phyloP scores from a whole-genome alignment of 2,329 filamentous ascomycete species.

The Cytospora chrysosperma region DNA sequence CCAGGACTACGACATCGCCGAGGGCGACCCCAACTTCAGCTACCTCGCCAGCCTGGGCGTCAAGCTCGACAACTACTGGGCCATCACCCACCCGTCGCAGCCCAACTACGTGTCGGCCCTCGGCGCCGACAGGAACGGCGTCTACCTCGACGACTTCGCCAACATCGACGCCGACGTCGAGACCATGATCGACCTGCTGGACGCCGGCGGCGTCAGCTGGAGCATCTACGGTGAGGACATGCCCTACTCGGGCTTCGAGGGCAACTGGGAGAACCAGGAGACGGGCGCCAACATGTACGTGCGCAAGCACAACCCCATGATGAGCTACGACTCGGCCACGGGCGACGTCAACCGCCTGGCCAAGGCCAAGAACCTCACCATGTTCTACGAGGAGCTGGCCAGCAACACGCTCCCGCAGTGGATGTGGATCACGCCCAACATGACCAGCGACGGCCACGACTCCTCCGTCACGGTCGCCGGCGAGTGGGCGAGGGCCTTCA shows the following conservation, averaged over 20 bases:
- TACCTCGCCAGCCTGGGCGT: slow-evolving; percentile 55
- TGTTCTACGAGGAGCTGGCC: slow-evolving; percentile 32
- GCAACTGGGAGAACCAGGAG: slow-evolving; percentile 52
- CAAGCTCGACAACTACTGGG: slow-evolving; percentile 51
- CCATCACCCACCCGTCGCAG: slow-evolving; percentile 58
- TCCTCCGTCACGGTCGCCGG: slow-evolving; percentile 31
- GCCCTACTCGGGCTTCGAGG: slow-evolving; percentile 48
- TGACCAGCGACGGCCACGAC: slow-evolving; percentile 33
- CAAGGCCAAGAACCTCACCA: slow-evolving; percentile 35
- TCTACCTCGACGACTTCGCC: slow-evolving; percentile 52
- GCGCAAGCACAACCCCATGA: slow-evolving; percentile 58
- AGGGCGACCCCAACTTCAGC: slow-evolving; percentile 46
- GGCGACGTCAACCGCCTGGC: slow-evolving; percentile 31
- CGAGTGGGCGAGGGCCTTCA: slow-evolving; percentile 30
- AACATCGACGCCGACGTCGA: slow-evolving; percentile 43
- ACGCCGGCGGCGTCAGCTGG: slow-evolving; percentile 47
- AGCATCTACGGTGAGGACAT: slow-evolving; percentile 55
- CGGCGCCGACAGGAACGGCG: slow-evolving; percentile 56
- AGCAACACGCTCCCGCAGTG: slow-evolving; percentile 32
- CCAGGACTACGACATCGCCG: slow-evolving; percentile 50
- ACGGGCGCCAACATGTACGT: slow-evolving; percentile 61
- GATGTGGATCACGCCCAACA: slow-evolving; percentile 48
- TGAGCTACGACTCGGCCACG: slow-evolving; percentile 34
- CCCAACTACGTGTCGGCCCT: slow-evolving; percentile 62
- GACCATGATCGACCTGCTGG: slow-evolving; percentile 50